Evolutionary conservation across 106 monocot genomes (phyloP), one percentile per base, ranked within the genome.

Genomic region (Posidonia australis): DNA sequence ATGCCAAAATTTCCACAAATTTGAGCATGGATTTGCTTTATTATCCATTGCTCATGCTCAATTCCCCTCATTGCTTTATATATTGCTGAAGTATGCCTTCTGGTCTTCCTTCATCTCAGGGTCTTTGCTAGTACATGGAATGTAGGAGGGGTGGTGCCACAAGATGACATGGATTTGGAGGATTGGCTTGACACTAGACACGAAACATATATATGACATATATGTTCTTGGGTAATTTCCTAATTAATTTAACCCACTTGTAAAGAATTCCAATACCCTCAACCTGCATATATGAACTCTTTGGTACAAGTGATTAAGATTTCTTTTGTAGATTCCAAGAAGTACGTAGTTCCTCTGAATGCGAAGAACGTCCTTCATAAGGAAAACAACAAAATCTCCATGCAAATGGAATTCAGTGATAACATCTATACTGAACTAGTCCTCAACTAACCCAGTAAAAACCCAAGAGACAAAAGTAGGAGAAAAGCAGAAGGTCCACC

Each of bases 181-280:
- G 83, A 90, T 43, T 90, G 82, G 86, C 73, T 90, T 13, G 85
- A 83, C 61, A 77, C 69, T 5, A 51, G 60, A 14, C 74, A 72
- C 21, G 76, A 60, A 42, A 62, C 76, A n/a, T n/a, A n/a, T n/a
- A 28, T 86, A 81, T 45, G 90, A 90, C 74, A 77, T 90, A 57
- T 86, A 86, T 44, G 81, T 86, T 64, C 73, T 86, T 44, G 90
- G 90, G 90, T 89, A 79, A n/a, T n/a, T n/a, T n/a, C n/a, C n/a
- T n/a, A n/a, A n/a, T n/a, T n/a, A n/a, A n/a, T n/a, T n/a, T n/a
- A n/a, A n/a, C n/a, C n/a, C n/a, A n/a, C n/a, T n/a, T n/a, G n/a
- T n/a, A n/a, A n/a, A n/a, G n/a, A n/a, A n/a, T n/a, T n/a, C n/a
- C n/a, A n/a, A n/a, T n/a, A n/a, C n/a, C n/a, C n/a, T n/a, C n/a